Percentiles rank a stretch among this genome's conserved stretches.
phyloP scores from a whole-genome alignment of 2,329 filamentous ascomycete species.

The Rhytidhysteron rufulum region DNA sequence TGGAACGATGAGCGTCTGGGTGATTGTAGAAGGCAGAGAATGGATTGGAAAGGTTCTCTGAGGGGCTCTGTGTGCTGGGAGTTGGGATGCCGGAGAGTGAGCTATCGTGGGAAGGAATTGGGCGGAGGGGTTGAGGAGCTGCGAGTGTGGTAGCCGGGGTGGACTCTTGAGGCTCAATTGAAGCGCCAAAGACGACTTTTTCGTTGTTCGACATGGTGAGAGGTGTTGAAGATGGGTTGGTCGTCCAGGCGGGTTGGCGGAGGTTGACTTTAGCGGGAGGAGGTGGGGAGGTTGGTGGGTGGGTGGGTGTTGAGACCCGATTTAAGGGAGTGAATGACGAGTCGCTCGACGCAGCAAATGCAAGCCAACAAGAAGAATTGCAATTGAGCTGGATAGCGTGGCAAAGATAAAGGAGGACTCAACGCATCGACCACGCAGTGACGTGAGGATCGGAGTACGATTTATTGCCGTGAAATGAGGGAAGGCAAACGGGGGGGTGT shows the following conservation, averaged over 20 bases:
- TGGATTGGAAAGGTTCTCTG: conserved; percentile 36
- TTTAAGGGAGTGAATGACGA: neutral
- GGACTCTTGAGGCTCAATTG: conserved; percentile 29
- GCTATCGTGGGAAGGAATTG: conserved; percentile 30
- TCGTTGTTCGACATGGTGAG: conserved; percentile 19
- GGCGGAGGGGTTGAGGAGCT: conserved; percentile 29
- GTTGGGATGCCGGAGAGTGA: conserved; percentile 27
- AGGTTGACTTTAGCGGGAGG: neutral
- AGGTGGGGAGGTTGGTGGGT: neutral
- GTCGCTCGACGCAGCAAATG: neutral
- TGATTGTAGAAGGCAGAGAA: conserved; percentile 49
- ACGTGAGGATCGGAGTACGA: too few species aligned
- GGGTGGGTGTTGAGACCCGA: neutral
- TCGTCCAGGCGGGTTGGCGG: conserved; percentile 3
- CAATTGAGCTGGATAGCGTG: neutral
- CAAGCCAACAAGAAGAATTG: neutral
- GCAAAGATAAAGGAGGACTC: too few species aligned
- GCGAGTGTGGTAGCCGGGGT: conserved; percentile 21
- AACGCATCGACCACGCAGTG: too few species aligned
- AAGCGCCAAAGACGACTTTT: conserved; percentile 41
- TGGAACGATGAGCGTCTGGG: conserved; percentile 40
- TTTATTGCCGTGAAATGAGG: too few species aligned
- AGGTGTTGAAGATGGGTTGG: conserved; percentile 10
- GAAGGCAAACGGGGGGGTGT: too few species aligned
- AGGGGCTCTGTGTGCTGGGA: conserved; percentile 18